phyloP scores from a whole-genome alignment of 768 basidiomycete species.

The Lentinula guzmanii region DNA sequence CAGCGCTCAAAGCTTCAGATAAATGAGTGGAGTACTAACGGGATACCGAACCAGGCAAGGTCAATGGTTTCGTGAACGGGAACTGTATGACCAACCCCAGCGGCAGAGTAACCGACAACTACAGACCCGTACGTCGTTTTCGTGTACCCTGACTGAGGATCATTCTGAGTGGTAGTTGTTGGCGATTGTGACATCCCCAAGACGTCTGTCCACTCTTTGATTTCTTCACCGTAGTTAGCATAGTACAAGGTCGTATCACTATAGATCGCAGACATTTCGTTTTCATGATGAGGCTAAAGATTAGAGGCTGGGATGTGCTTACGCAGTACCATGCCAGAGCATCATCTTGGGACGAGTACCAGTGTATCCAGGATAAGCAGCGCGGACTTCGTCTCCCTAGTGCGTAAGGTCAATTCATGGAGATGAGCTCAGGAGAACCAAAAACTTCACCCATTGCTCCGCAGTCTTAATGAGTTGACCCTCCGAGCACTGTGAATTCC shows the following conservation, averaged over 20 bases:
- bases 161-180: constrained; percentile 29
- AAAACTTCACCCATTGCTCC: constrained; percentile 36
- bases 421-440: neutral
- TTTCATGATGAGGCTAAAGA: neutral
- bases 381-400: constrained; percentile 38
- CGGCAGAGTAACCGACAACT: constrained; percentile 34
- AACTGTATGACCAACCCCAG: constrained; percentile 46
- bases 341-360: constrained; percentile 45
- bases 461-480: constrained; percentile 38
- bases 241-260: constrained; percentile 47
- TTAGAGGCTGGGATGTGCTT: constrained; percentile 2
- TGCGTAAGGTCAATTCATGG: neutral
- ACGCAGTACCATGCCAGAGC: constrained; percentile 49
- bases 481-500: constrained; percentile 41
- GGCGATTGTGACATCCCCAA: constrained; percentile 40
- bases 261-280: neutral
- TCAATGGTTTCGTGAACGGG: constrained; percentile 41
- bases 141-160: constrained; percentile 39
- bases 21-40: neutral
- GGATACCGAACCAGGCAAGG: constrained; percentile 42
- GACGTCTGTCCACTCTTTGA: constrained; percentile 54
- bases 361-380: constrained; percentile 47
- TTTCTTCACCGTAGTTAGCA: constrained; percentile 42
- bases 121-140: constrained; percentile 39
- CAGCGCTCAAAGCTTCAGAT: neutral